A percentile compares a stretch with the other conserved stretches of the same genome.
Evolutionary conservation across 306 rosid genomes (phyloP).

Genomic region (Adenanthera pavonina): DNA sequence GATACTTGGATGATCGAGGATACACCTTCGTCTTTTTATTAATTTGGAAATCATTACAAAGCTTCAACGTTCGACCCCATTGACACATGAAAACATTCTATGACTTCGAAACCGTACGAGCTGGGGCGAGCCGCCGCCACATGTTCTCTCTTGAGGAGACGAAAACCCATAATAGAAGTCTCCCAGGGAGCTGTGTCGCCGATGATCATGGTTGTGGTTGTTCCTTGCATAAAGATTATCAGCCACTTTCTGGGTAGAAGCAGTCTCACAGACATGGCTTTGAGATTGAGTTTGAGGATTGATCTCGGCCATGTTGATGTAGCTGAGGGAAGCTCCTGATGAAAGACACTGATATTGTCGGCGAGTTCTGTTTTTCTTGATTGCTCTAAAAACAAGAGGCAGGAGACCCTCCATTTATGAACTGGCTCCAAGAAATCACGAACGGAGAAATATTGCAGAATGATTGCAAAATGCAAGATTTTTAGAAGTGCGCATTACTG

Average conservation of each 20-base stretch:
- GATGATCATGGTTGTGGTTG: constrained; percentile 27
- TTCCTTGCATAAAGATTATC: background rate
- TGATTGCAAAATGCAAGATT: background rate
- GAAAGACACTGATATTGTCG: constrained; percentile 47
- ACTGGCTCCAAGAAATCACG: background rate
- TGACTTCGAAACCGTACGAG: constrained; percentile 35
- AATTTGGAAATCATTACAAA: background rate
- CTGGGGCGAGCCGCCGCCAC: constrained; percentile 11
- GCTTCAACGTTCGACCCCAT: constrained; percentile 23
- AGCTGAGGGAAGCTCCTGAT: constrained; percentile 28
- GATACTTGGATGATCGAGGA: background rate
- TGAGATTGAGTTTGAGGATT: constrained; percentile 20
- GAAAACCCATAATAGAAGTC: constrained; percentile 38
- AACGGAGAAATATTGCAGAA: background rate
- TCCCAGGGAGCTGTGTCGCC: constrained; percentile 27
- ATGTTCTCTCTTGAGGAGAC: background rate
- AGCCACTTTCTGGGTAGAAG: constrained; percentile 2
- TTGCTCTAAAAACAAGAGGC: constrained; percentile 46
- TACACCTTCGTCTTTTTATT: background rate
- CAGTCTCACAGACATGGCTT: background rate
- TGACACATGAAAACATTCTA: constrained; percentile 25
- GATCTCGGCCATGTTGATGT: constrained; percentile 32
- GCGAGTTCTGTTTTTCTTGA: constrained; percentile 47
- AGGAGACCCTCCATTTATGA: constrained; percentile 54
- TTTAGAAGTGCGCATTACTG: background rate